Evolutionary conservation across 2,329 filamentous ascomycete genomes (phyloP), one percentile per base, ranked within the genome.

Genomic region (Ceratocystis papillata): DNA sequence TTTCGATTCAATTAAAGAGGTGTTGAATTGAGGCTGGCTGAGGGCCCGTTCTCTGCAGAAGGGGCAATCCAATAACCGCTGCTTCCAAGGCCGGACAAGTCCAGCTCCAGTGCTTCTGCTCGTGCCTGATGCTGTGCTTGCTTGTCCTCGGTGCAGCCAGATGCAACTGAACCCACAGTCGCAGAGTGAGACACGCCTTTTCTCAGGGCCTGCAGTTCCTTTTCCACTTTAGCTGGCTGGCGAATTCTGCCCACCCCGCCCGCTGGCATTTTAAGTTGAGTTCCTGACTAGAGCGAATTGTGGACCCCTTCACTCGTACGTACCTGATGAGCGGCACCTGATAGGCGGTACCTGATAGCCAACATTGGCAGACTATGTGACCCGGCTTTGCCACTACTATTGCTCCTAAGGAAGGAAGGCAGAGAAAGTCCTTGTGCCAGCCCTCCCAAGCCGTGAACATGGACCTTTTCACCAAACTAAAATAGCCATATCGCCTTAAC

Each of bases 141-240:
- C n/a, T 59, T 17, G 55, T n/a, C 28, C 7, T 33, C 10, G 12
- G n/a, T 59, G 55, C 30, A 20, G 55, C 55, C 55, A 53, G 20
- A 53, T 53, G 20, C 17, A 3, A 53, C 48, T 53, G 10, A 6
- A 6, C 6, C 25, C 15, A 53, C 33, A n/a, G 55, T 59, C 33
- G n/a, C 55, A 59, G 55, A 37, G 22, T 37, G 55, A 59, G 55
- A 59, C 55, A 59, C n/a, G 5, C 28, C 15, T 59, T 37, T 59
- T n/a, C 30, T 30, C 55, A 15, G 28, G 15, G 28, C 10, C 10
- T 12, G 25, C 17, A 37, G 55, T 20, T 59, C 25, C 28, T 57
- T 57, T 25, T n/a, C 22, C 6, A 33, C n/a, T 37, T 53, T 25
- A 10, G 33, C 28, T 33, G 1, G 7, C 30, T 37, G 30, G 30